These are phyloP conservation scores for Debaryomyces singareniensis DNA, from an alignment of 1,139 yeast genomes.

Conservation along the genomic window DNA sequence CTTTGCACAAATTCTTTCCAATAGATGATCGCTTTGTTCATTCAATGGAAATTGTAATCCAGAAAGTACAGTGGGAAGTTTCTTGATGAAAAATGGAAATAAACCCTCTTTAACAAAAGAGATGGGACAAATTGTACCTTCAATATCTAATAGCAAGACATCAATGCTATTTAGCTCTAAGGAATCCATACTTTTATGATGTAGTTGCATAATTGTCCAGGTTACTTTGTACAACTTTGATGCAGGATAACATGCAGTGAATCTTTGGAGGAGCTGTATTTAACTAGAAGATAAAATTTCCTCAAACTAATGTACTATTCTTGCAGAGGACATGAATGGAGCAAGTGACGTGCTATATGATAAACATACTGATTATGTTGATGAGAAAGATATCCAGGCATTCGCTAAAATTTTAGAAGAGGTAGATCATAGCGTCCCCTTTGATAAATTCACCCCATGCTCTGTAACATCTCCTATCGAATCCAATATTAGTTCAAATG, in stretches of 20 bases:
- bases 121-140: slow-evolving; percentile 90
- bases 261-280: too few relatives aligned
- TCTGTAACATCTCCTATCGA: neutral
- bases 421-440: neutral
- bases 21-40: slow-evolving; percentile 8
- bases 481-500: neutral
- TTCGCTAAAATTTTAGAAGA: slow-evolving; percentile 34
- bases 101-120: slow-evolving; percentile 74
- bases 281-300: too few relatives aligned
- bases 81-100: slow-evolving; percentile 44
- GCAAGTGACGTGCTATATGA: slow-evolving; percentile 12
- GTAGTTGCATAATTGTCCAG: too few relatives aligned
- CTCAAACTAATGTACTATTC: too few relatives aligned
- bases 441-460: neutral
- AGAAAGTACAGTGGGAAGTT: slow-evolving; percentile 18
- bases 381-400: slow-evolving; percentile 32
- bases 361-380: slow-evolving; percentile 27
- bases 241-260: too few relatives aligned
- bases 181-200: neutral
- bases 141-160: slow-evolving; percentile 60
- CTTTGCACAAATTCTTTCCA: slow-evolving; percentile 27
- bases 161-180: slow-evolving; percentile 1
- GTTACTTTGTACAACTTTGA: too few relatives aligned
- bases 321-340: slow-evolving; percentile 1
- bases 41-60: slow-evolving; percentile 29